Conservation (phyloP, 805 yeast genomes). For the Suhomyces tanzawaensis region DNA sequence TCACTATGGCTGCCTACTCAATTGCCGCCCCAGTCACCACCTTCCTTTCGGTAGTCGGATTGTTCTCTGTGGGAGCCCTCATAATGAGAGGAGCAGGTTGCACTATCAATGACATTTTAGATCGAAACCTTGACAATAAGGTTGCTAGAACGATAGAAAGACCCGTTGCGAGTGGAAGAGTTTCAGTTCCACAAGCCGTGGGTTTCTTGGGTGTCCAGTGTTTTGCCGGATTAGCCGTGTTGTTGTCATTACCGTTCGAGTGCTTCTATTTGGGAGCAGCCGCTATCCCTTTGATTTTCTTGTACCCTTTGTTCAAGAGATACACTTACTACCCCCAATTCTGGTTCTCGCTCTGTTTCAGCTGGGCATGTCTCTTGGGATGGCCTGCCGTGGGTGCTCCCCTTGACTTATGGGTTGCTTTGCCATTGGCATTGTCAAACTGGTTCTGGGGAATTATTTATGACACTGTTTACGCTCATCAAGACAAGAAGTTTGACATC, state of each 20-base stretch:
- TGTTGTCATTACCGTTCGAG: slow-evolving; percentile 70
- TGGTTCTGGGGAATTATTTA: slow-evolving; percentile 93
- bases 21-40: slow-evolving; percentile 65
- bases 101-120: slow-evolving; percentile 87
- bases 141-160: slow-evolving; percentile 87
- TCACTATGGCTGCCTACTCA: slow-evolving; percentile 81
- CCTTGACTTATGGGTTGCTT: slow-evolving; percentile 71
- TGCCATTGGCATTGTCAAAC: slow-evolving; percentile 72
- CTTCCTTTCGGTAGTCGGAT: slow-evolving; percentile 57
- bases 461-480: slow-evolving; percentile 97
- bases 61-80: slow-evolving; percentile 81
- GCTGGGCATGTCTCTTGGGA: slow-evolving; percentile 93
- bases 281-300: slow-evolving; percentile 73
- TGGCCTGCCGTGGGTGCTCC: slow-evolving; percentile 92
- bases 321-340: slow-evolving; percentile 95
- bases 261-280: slow-evolving; percentile 83
- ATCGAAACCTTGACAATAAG: slow-evolving; percentile 75
- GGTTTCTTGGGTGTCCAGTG: slow-evolving; percentile 73
- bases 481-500: slow-evolving; percentile 85
- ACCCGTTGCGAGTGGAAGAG: slow-evolving; percentile 90
- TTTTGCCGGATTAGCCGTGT: slow-evolving; percentile 65
- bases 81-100: slow-evolving; percentile 99
- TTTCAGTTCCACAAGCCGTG: slow-evolving; percentile 66
- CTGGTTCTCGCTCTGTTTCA: slow-evolving; percentile 74
- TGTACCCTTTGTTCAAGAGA: slow-evolving; percentile 91